Conservation (phyloP, 495 filamentous ascomycete species). For the Aspergillus diversus region DNA sequence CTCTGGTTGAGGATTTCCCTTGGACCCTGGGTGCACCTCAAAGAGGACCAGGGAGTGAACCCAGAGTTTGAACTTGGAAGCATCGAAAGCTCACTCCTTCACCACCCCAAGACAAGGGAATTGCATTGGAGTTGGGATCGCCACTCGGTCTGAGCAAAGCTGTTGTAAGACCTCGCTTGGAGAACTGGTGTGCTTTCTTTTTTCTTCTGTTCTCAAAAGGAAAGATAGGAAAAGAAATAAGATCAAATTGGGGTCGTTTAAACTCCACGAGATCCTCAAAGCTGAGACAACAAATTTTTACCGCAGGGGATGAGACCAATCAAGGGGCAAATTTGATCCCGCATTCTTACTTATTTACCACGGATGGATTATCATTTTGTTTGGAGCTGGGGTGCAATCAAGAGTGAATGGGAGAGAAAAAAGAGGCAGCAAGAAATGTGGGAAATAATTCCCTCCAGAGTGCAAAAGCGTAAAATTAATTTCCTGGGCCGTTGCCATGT, state of each 20-base stretch:
- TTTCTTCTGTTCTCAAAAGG: constrained; percentile 5
- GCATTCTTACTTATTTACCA: neutral
- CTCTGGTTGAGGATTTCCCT: constrained; percentile 22
- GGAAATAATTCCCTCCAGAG: too few species aligned
- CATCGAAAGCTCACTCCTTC: neutral
- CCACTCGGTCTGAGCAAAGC: constrained; percentile 2
- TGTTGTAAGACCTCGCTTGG: constrained; percentile 19
- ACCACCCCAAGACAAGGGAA: neutral
- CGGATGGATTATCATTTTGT: neutral
- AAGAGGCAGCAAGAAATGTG: neutral
- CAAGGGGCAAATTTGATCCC: constrained; percentile 16
- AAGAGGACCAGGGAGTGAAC: neutral
- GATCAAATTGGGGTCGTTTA: constrained; percentile 4
- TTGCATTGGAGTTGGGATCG: neutral
- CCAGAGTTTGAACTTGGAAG: constrained; percentile 14
- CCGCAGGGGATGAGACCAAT: constrained; percentile 6
- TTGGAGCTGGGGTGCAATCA: neutral
- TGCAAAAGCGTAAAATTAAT: too few species aligned
- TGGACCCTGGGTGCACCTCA: constrained; percentile 1
- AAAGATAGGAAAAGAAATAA: neutral
- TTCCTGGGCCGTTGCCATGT: neutral
- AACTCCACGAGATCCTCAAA: constrained; percentile 7
- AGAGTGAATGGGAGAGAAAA: neutral
- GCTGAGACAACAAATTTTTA: constrained; percentile 18
- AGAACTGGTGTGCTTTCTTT: constrained; percentile 10